These are phyloP conservation scores for Rhizomucor pusillus DNA, from an alignment of 371 early-diverging fungal genomes.

Conservation along the genomic window DNA sequence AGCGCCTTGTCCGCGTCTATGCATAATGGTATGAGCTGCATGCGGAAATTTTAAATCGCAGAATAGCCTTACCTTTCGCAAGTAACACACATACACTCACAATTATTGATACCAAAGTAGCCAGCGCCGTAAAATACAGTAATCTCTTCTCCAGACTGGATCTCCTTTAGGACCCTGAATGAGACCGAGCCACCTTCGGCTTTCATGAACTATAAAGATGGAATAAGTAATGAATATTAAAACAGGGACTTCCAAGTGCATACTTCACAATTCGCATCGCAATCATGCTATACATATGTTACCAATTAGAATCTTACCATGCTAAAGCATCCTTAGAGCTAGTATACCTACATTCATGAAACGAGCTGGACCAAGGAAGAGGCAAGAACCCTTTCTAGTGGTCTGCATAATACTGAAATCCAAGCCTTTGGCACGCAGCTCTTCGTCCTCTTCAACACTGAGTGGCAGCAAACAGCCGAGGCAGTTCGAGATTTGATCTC, in stretches of 20 bases:
- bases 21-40: too few relatives aligned
- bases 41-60: too few relatives aligned
- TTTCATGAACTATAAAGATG: constrained; percentile 55
- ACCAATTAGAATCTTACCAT: background rate
- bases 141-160: constrained; percentile 84
- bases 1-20: too few relatives aligned
- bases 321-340: background rate
- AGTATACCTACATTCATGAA: constrained; percentile 73
- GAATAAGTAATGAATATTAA: background rate
- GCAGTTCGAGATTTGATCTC: constrained; percentile 73
- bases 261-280: constrained; percentile 81
- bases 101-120: constrained; percentile 87
- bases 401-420: constrained; percentile 92
- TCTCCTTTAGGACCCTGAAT: constrained; percentile 76
- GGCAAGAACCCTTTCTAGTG: constrained; percentile 64
- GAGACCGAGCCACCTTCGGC: constrained; percentile 62
- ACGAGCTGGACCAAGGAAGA: constrained; percentile 93
- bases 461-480: constrained; percentile 75
- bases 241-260: background rate
- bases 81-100: constrained; percentile 87
- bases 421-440: constrained; percentile 58
- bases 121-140: constrained; percentile 82
- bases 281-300: constrained; percentile 74
- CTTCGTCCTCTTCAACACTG: constrained; percentile 65
- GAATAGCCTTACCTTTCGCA: constrained; percentile 78